Evolutionary conservation across 202 grass and related monocot species (phyloP).

Genomic region (Panicum virgatum): DNA sequence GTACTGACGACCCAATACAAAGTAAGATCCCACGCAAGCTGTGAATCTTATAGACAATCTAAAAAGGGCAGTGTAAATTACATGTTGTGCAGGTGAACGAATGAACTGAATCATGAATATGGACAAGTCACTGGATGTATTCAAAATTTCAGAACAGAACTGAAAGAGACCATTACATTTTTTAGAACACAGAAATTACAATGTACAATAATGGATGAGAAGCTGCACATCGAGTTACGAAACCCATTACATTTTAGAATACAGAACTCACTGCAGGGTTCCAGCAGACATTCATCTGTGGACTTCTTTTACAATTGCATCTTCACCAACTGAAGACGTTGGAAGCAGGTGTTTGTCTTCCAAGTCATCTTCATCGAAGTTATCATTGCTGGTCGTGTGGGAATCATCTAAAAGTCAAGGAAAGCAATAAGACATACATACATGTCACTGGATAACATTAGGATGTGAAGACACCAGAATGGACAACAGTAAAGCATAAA

Average conservation of each 20-base stretch:
- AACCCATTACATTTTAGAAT: not conserved
- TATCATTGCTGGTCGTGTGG: conserved; percentile 47
- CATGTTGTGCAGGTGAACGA: conserved; percentile 16
- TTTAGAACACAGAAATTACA: conserved; percentile 49
- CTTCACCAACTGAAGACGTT: conserved; percentile 55
- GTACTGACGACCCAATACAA: not conserved
- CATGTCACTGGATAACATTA: not conserved
- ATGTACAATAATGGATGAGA: conserved; percentile 46
- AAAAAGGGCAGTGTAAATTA: not conserved
- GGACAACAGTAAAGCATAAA: not conserved
- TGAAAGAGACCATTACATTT: conserved; percentile 36
- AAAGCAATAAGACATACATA: not conserved
- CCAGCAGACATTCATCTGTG: conserved; percentile 52
- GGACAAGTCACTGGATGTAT: conserved; percentile 17
- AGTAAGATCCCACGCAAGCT: not conserved
- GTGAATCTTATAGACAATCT: not conserved
- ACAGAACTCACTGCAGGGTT: conserved; percentile 28
- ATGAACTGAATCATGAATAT: conserved; percentile 36
- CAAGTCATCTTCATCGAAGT: conserved; percentile 60
- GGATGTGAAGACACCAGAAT: not conserved
- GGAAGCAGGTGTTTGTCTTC: conserved; percentile 84
- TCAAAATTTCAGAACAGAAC: conserved; percentile 31
- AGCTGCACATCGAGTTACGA: conserved; percentile 36
- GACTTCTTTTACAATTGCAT: conserved; percentile 67
- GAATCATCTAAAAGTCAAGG: conserved; percentile 45